Conservation (phyloP, 306 rosid species). For the Elaeagnus macrophylla region DNA sequence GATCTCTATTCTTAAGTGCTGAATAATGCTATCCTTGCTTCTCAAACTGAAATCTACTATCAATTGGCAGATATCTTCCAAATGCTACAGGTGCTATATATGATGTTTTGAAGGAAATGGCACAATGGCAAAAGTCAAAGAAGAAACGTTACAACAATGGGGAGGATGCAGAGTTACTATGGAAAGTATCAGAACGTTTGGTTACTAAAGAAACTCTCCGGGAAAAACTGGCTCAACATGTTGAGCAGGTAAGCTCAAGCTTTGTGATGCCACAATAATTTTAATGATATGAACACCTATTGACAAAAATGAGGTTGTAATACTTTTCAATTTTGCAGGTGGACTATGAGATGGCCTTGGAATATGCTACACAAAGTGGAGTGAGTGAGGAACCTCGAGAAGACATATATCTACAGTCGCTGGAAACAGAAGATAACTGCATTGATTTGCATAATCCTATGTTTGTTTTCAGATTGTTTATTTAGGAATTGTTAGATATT, state of each 20-base stretch:
- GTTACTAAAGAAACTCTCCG: constrained; percentile 62
- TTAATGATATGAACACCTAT: not conserved
- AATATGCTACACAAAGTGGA: constrained; percentile 86
- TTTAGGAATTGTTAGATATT: constrained; percentile 6
- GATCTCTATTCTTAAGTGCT: constrained; percentile 11
- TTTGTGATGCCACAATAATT: constrained; percentile 6
- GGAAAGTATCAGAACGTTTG: constrained; percentile 44
- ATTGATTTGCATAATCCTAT: constrained; percentile 54
- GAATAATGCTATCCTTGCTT: constrained; percentile 8
- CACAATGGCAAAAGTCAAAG: constrained; percentile 46
- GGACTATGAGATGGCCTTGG: constrained; percentile 93
- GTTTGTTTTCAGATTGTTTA: constrained; percentile 57
- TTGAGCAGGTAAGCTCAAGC: constrained; percentile 61
- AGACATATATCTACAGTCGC: constrained; percentile 46
- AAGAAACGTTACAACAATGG: constrained; percentile 43
- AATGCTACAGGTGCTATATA: constrained; percentile 64
- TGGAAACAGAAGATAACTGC: constrained; percentile 48
- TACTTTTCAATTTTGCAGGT: constrained; percentile 40
- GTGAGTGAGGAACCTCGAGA: constrained; percentile 90
- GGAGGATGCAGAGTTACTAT: constrained; percentile 52
- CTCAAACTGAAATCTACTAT: constrained; percentile 13
- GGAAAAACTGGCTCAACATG: constrained; percentile 83
- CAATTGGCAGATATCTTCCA: constrained; percentile 64
- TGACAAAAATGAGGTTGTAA: too few relatives aligned
- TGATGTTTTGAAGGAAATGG: constrained; percentile 55